Evolutionary conservation across 257 asterid species (phyloP), one percentile per base, ranked within the genome.

Genomic region (Nicotiana attenuata): DNA sequence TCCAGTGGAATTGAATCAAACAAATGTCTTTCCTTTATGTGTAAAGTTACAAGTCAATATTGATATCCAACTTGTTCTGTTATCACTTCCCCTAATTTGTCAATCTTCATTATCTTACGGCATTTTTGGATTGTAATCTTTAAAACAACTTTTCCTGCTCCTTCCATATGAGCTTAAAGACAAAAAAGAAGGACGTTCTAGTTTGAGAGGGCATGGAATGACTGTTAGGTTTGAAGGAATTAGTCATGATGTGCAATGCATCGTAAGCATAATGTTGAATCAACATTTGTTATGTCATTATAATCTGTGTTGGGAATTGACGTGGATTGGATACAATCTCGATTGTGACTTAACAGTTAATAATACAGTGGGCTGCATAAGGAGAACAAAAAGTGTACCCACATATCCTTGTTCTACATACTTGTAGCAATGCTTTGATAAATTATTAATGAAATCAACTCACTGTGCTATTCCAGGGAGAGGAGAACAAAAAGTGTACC

Each of bases 391-490:
- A 7, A 47, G 28, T 28, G 61, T 64, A 16, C 38, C 38, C 29
- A 28, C 38, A 50, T 6, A 28, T 28, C 29, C 29, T 28, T 26
- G 28, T 10, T 52, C 61, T 78, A 56, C 59, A 38, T 69, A 50
- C 60, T 64, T 77, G 35, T 66, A 20, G 57, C 28, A 78, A 82
- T 76, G 84, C 38, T 24, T 50, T 73, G 79, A 57, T 80, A 77
- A 65, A 45, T 29, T 65, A 16, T 45, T 31, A 71, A 56, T 78
- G 50, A 83, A 65, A 65, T 64, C 5, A 76, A 81, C 66, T 35
- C 65, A 66, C 11, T 77, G 20, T 53, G 77, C 76, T 78, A 50
- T 87, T 20, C 81, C 82, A 95, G 99, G 99, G 99, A 65, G n/a
- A 64, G 26, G 50, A 80, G 64, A 29, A 65, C 31, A 68, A 35